Base-by-base conservation (phyloP, 192 early-diverging fungal species). In the Globomyces pollinis-pini region DNA sequence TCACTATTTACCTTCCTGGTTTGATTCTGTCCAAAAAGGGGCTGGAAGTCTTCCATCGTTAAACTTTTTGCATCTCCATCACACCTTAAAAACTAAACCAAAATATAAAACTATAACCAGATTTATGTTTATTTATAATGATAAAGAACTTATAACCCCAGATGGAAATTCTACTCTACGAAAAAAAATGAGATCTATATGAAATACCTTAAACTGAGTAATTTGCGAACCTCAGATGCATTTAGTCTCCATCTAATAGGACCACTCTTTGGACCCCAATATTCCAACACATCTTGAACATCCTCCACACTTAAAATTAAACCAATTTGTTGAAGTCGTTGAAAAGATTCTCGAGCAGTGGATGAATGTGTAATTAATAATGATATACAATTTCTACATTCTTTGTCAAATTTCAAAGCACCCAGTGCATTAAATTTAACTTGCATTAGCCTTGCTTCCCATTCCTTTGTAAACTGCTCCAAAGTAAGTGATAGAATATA, bases 341-440 rank as follows among this genome's bases (percentile, higher is more conserved):
- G 78, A 61, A 95, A 86, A 51, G 76, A 83, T 57, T 91, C 89
- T 30, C 94, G 70, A 20, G 13, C 20, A 11, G 24, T 29, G 13
- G 20, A n/a, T 5, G 15, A 30, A n/a, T 59, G 31, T n/a, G 65
- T 51, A 1, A 64, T 52, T 15, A 73, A 49, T 51, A 58, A 64
- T 9, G 68, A 29, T 2, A 67, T 82, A 7, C 94, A 68, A 9
- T 79, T 68, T 0, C 96, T 78, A 8, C 97, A 64, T 63, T 99
- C 94, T 66, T 89, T 89, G 52, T 99, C 96, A 63, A 97, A 93
- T 43, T 87, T 80, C 29, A 96, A 75, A 2, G 89, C 91, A 0
- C 96, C 96, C 36, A 93, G 82, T 70, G 86, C 29, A 24, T 24
- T 18, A 6, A 33, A 33, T 15, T n/a, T 35, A 3, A 41, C 28